These are phyloP conservation scores for Dichomitus squalens DNA, from an alignment of 1,284 basidiomycete species.

Conservation along the genomic window DNA sequence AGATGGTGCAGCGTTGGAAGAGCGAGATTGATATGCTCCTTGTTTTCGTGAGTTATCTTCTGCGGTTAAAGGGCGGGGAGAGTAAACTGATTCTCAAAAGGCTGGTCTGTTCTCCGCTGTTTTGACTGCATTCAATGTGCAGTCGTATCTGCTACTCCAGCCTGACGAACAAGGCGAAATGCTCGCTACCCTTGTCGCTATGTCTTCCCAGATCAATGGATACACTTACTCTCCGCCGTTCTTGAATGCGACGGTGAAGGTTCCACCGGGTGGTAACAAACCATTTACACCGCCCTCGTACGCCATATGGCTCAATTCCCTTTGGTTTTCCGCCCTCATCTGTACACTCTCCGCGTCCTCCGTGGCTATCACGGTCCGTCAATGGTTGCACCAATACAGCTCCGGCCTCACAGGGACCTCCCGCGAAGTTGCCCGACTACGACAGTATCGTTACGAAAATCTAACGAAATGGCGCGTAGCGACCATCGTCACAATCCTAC, in stretches of 20 bases:
- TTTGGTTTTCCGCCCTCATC: conserved; percentile 7
- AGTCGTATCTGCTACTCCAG: conserved; percentile 14
- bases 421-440: not conserved
- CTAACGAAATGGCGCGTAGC: conserved; percentile 5
- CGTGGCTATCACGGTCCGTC: conserved; percentile 4
- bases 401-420: not conserved
- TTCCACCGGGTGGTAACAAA: too few relatives aligned
- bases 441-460: conserved; percentile 6
- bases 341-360: conserved; percentile 7
- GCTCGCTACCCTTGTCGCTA: conserved; percentile 2
- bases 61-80: not conserved
- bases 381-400: conserved; percentile 8
- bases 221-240: too few relatives aligned
- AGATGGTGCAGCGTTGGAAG: conserved; percentile 14
- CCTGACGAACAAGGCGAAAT: conserved; percentile 7
- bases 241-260: not conserved
- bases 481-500: conserved; percentile 7
- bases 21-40: conserved; percentile 18
- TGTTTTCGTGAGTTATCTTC: conserved; percentile 11
- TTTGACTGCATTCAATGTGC: conserved; percentile 19
- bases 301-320: conserved; percentile 21
- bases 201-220: conserved; percentile 13
- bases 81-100: conserved; percentile 1
- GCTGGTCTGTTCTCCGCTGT: conserved; percentile 18
- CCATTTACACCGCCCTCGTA: conserved; percentile 2